Evolutionary conservation across 164 flowering plant genomes (phyloP).

Genomic region (Sedum album): DNA sequence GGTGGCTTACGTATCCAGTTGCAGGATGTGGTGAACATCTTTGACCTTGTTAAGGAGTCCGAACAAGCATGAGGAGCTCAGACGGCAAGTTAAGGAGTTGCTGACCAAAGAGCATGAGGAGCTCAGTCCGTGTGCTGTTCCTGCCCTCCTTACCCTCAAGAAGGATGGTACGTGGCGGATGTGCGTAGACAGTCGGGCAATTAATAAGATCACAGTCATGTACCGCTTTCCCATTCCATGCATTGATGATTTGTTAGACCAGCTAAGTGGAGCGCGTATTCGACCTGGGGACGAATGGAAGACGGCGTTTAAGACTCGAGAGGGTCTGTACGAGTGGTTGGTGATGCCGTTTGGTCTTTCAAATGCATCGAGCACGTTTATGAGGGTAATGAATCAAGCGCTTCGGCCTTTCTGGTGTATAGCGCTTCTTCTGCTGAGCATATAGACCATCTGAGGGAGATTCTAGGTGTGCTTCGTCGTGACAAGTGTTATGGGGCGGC

Average conservation of each 20-base stretch:
- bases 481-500: background rate
- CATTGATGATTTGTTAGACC: background rate
- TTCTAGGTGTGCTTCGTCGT: background rate
- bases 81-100: background rate
- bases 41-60: conserved; percentile 6
- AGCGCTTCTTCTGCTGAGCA: background rate
- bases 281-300: conserved; percentile 6
- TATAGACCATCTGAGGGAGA: background rate
- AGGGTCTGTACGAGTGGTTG: background rate
- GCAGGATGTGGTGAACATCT: background rate
- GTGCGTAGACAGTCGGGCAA: background rate
- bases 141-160: background rate
- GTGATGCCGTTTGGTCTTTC: conserved; percentile 4
- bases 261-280: background rate
- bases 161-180: background rate
- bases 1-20: background rate
- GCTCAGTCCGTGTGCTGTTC: background rate
- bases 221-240: background rate
- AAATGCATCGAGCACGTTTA: background rate
- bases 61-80: background rate
- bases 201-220: background rate
- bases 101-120: background rate
- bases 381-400: conserved; percentile 1
- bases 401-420: conserved; percentile 1
- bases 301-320: background rate